Percentiles rank a stretch among this genome's conserved stretches.
phyloP scores from a whole-genome alignment of 495 filamentous ascomycete species.

The Coniosporium apollinis region DNA sequence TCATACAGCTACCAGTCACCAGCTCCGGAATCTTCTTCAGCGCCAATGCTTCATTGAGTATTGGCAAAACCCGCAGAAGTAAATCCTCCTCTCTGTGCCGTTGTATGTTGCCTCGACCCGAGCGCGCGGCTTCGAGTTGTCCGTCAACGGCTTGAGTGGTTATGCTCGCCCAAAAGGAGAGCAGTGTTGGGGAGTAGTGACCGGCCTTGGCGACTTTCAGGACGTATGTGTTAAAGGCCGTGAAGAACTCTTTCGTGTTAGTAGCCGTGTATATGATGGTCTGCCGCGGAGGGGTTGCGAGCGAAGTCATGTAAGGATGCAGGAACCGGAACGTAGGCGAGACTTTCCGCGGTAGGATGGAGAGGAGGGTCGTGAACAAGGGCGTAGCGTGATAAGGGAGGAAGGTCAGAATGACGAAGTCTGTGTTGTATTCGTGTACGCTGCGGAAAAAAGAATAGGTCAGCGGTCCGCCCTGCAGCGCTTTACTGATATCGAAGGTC shows the following conservation, averaged over 20 bases:
- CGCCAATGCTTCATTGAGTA: slow-evolving; percentile 56
- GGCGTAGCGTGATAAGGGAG: slow-evolving; percentile 78
- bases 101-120: slow-evolving; percentile 43
- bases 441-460: slow-evolving; percentile 37
- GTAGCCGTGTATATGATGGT: slow-evolving; percentile 64
- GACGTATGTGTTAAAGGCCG: slow-evolving; percentile 55
- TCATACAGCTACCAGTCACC: slow-evolving; percentile 76
- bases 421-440: slow-evolving; percentile 78
- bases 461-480: no score
- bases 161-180: slow-evolving; percentile 78
- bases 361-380: slow-evolving; percentile 63
- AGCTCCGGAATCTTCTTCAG: slow-evolving; percentile 59
- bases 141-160: slow-evolving; percentile 64
- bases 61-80: slow-evolving; percentile 53
- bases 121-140: slow-evolving; percentile 58
- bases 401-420: slow-evolving; percentile 65
- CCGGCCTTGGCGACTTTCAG: slow-evolving; percentile 46
- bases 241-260: slow-evolving; percentile 52
- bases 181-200: slow-evolving; percentile 54
- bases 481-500: slow-evolving; percentile 13
- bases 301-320: slow-evolving; percentile 60
- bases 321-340: slow-evolving; percentile 68
- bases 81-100: slow-evolving; percentile 48
- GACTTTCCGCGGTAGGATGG: slow-evolving; percentile 58
- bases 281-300: slow-evolving; percentile 57